Evolutionary conservation across 1,284 basidiomycete genomes (phyloP).

Genomic region (Farysia itapuensis): DNA sequence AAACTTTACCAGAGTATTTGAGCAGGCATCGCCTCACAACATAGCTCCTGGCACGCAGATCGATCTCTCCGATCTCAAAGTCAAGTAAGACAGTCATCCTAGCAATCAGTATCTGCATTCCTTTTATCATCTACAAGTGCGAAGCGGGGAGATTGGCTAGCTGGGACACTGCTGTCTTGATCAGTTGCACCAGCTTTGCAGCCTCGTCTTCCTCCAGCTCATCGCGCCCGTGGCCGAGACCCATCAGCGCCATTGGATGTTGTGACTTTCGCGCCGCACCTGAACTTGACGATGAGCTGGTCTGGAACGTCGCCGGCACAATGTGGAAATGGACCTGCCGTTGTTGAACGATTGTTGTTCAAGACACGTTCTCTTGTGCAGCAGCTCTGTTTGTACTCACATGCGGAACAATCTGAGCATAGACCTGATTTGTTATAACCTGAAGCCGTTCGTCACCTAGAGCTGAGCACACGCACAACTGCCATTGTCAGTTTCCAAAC

Average conservation of each 20-base stretch:
- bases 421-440: slow-evolving; percentile 66
- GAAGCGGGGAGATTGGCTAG: slow-evolving; percentile 1
- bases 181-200: slow-evolving; percentile 11
- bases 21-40: slow-evolving; percentile 51
- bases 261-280: not conserved
- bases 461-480: slow-evolving; percentile 14
- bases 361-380: too few relatives aligned
- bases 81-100: slow-evolving; percentile 44
- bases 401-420: slow-evolving; percentile 77
- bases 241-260: slow-evolving; percentile 15
- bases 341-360: too few relatives aligned
- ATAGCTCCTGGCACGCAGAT: slow-evolving; percentile 39
- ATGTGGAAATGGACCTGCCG: slow-evolving; percentile 75
- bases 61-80: slow-evolving; percentile 51
- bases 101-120: slow-evolving; percentile 5
- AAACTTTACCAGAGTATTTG: slow-evolving; percentile 49
- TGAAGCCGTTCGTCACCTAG: slow-evolving; percentile 46
- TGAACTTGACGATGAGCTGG: not conserved
- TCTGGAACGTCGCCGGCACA: slow-evolving; percentile 70
- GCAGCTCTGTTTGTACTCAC: too few relatives aligned
- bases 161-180: slow-evolving; percentile 19
- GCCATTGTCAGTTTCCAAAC: not conserved
- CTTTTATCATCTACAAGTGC: not conserved
- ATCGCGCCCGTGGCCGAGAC: slow-evolving; percentile 42
- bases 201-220: slow-evolving; percentile 47